Evolutionary conservation across 2,329 filamentous ascomycete species (phyloP), one percentile per base, ranked within the genome.

Genomic region (Claviceps quebecensis): DNA sequence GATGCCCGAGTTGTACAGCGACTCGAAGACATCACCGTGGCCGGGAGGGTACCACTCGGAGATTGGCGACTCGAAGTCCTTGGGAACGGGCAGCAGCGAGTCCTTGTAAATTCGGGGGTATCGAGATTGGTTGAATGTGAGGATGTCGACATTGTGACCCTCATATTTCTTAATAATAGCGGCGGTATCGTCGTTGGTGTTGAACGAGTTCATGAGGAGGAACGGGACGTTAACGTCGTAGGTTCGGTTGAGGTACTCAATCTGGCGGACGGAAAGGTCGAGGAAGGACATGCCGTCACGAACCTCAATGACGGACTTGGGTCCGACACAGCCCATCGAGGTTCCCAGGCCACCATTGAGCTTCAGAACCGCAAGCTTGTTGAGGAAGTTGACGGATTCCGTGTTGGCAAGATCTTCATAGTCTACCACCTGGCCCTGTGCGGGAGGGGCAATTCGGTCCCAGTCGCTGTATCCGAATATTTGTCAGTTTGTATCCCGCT

Each of bases 161-260:
- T 98, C 91, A 74, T 97, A 98, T 78, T 98, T 98, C 83, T 98
- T 98, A 78, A 98, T 98, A 73, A 98, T 98, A 72, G 88, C 89
- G 56, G 90, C 89, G 49, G 93, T 98, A 67, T 98, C 93, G 63
- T 91, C 82, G 69, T 98, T 90, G 68, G 93, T 98, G 81, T 98
- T 98, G 86, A 98, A 98, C 52, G 93, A 97, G 84, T 98, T 98
- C 93, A 98, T 98, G 62, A 98, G 84, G 60, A 98, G 83, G 72
- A 98, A 96, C 47, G 93, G 93, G 37, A 98, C 93, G 68, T 96
- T 97, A 70, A 94, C 88, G 62, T 86, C 81, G 76, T 96, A 97
- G 58, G 89, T 97, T 70, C 90, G 86, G 84, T 98, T 98, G 61
- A 98, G 84, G 78, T 89, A 94, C 76, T 98, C 93, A 67, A 98